Evolutionary conservation across 108 stramenopile genomes (phyloP), one percentile per base, ranked within the genome.

Genomic region (Fistulifera pelliculosa): DNA sequence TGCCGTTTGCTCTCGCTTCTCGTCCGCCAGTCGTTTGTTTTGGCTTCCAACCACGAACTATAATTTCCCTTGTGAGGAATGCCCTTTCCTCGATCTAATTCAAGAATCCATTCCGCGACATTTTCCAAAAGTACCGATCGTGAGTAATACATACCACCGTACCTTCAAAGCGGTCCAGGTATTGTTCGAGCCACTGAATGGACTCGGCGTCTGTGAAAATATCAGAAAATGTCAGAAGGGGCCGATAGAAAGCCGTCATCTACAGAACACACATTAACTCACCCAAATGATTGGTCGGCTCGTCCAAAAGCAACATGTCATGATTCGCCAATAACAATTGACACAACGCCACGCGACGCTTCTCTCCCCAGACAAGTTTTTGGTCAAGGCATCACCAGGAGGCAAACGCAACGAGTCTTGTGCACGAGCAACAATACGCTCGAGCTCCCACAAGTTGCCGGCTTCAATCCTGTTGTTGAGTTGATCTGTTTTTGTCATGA

Each of bases 111-210:
- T 54, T 81, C 69, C 0, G 94, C 90, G 3, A 94, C 92, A 72
- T 93, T 93, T 49, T 98, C 94, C 45, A 98, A 61, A 98, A 98
- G 66, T 98, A 96, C 38, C 94, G 76, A 73, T 95, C 94, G 80
- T 81, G 88, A 17, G 92, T 95, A 54, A 96, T 89, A 53, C 88
- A 89, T 24, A 98, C 93, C 10, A 98, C 95, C n/a, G 95, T 98
- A 47, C 97, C 97, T 49, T 74, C 69, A 74, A 87, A 98, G 21
- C 87, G 62, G 23, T 73, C 87, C 60, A 95, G 70, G 64, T 87
- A 97, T 41, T 80, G 71, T 66, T 96, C 89, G 31, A 94, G 67
- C 95, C 93, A 94, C 27, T 58, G 52, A 54, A 94, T 87, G 1
- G 44, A 45, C 44, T 45, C 44, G 44, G 19, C 21, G 11, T 21